Percentiles rank a stretch among this genome's conserved stretches.
These are phyloP conservation scores for Pseudodiploospora longispora DNA, from an alignment of 2,329 filamentous ascomycete genomes.

Conservation along the genomic window DNA sequence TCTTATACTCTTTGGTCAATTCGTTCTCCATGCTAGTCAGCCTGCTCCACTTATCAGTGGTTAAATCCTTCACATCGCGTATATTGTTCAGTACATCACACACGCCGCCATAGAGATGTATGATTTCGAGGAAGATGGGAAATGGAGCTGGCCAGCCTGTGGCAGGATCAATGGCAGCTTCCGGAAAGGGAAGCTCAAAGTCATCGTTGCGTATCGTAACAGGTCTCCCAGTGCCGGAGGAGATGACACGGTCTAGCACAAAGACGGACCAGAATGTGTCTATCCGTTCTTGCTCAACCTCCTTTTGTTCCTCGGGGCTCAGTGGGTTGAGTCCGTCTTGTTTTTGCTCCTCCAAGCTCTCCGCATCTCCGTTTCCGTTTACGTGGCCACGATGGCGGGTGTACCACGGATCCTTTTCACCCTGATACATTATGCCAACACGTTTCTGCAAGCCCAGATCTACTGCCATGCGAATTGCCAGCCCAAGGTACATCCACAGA, in stretches of 20 bases:
- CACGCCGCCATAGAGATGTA: conserved; percentile 77
- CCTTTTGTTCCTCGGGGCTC: conserved; percentile 47
- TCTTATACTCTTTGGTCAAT: conserved; percentile 64
- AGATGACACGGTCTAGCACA: conserved; percentile 79
- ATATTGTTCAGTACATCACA: conserved; percentile 81
- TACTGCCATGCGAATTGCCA: conserved; percentile 75
- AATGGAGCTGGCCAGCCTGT: conserved; percentile 71
- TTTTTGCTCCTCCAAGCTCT: conserved; percentile 32
- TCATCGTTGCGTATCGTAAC: conserved; percentile 80
- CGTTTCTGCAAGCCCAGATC: conserved; percentile 76
- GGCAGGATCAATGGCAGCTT: conserved; percentile 38
- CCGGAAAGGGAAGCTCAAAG: conserved; percentile 68
- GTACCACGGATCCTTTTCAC: conserved; percentile 44
- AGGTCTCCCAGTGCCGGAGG: conserved; percentile 75
- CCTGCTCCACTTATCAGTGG: conserved; percentile 61
- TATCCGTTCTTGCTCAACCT: conserved; percentile 70
- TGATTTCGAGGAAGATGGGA: conserved; percentile 71
- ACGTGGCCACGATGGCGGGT: conserved; percentile 35
- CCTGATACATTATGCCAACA: conserved; percentile 60
- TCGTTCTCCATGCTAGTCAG: conserved; percentile 74
- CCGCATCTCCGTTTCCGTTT: conserved; percentile 19
- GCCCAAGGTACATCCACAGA: conserved; percentile 87
- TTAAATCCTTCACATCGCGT: conserved; percentile 64
- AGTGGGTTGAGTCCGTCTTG: conserved; percentile 28
- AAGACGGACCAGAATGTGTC: conserved; percentile 91